Evolutionary conservation across 2,329 filamentous ascomycete genomes (phyloP).

Genomic region (Fusarium heterosporum): DNA sequence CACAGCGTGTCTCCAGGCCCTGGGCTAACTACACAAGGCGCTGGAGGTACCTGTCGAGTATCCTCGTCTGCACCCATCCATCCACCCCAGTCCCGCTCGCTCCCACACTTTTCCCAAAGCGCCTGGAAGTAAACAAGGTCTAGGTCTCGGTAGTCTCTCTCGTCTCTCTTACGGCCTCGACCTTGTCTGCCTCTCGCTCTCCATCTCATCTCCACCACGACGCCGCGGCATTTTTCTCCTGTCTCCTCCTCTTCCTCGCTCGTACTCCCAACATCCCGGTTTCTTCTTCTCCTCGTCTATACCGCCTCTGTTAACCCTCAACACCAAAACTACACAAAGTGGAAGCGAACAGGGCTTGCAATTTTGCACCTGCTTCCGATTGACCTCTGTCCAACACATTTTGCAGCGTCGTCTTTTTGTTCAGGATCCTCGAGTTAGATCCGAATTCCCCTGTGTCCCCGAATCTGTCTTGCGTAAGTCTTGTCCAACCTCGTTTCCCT

Average conservation of each 20-base stretch:
- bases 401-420: conserved; percentile 34
- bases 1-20: conserved; percentile 14
- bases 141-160: conserved; percentile 18
- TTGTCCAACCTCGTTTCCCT: conserved; percentile 32
- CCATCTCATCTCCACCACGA: conserved; percentile 30
- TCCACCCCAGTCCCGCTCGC: conserved; percentile 40
- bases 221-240: conserved; percentile 33
- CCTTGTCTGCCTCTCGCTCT: conserved; percentile 30
- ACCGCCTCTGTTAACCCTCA: conserved; percentile 28
- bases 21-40: conserved; percentile 9
- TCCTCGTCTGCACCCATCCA: conserved; percentile 11
- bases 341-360: conserved; percentile 8
- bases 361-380: conserved; percentile 31
- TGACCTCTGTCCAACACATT: conserved; percentile 36
- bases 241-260: conserved; percentile 28
- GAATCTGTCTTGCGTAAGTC: conserved; percentile 43
- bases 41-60: conserved; percentile 38
- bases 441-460: conserved; percentile 38
- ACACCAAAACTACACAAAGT: conserved; percentile 7
- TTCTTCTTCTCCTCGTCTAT: conserved; percentile 18
- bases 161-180: conserved; percentile 26
- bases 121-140: conserved; percentile 44
- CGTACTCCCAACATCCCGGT: conserved; percentile 38
- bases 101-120: conserved; percentile 42
- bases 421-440: conserved; percentile 48